Evolutionary conservation across 2,329 filamentous ascomycete species (phyloP).

Genomic region (Emmonsiellopsis sp.): DNA sequence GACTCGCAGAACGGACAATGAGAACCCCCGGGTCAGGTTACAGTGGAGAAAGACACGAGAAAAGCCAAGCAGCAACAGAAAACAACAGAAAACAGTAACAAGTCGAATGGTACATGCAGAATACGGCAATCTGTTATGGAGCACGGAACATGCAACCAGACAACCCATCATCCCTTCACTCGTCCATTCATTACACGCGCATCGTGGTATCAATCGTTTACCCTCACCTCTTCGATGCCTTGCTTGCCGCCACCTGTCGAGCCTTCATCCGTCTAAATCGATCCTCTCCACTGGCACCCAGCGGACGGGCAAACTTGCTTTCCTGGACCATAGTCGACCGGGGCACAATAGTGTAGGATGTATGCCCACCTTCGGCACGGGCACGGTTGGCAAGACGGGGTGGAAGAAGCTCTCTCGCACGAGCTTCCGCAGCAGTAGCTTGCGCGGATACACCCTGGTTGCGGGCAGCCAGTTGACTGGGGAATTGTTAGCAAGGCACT

Average conservation of each 20-base stretch:
- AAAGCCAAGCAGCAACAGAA: too few species aligned
- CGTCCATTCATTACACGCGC: neutral
- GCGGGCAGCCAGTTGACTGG: conserved; percentile 28
- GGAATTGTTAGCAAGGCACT: conserved; percentile 7
- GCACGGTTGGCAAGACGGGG: conserved; percentile 49
- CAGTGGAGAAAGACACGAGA: neutral
- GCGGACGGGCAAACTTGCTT: conserved; percentile 36
- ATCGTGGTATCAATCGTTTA: neutral
- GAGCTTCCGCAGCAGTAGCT: conserved; percentile 38
- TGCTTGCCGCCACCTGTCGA: conserved; percentile 33
- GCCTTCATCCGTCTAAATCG: conserved; percentile 41
- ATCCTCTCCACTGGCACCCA: conserved; percentile 39
- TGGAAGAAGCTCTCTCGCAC: conserved; percentile 43
- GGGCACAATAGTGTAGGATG: conserved; percentile 55
- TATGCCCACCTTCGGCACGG: conserved; percentile 48
- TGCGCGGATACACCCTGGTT: conserved; percentile 22
- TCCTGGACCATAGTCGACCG: conserved; percentile 42
- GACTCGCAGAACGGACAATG: too few species aligned
- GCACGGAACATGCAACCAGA: too few species aligned
- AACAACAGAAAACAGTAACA: too few species aligned
- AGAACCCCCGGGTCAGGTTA: too few species aligned
- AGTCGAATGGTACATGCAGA: too few species aligned
- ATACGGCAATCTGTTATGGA: too few species aligned
- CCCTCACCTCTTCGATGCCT: conserved; percentile 28
- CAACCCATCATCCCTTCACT: neutral